Base-by-base conservation (phyloP, 345 rosid species). In the Linum tenue region DNA sequence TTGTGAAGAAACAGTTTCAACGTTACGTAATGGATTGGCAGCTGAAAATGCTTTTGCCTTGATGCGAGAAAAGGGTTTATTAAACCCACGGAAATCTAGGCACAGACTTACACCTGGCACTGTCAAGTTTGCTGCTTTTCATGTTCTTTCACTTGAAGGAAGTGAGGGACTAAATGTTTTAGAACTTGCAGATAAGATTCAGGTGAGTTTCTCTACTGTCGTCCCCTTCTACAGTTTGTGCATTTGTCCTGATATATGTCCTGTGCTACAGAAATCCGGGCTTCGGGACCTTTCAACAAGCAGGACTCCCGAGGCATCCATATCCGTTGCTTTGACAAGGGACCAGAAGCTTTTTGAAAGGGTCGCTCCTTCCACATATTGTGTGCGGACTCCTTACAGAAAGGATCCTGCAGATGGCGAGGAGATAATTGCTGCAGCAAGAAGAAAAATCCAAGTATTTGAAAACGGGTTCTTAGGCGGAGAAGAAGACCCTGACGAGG, bases 51-150 rank as follows among this genome's bases (percentile, higher is more conserved):
- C 99, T 38, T 84, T 95, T 81, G 75, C 89, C 43, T 67, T 79
- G 68, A 95, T 95, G 99, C 85, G 90, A 67, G 97, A 95, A 71
- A 95, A 86, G 75, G 99, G 99, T 60, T 76, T 95, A 59, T 77
- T 95, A 69, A 84, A 82, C 72, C 96, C 99, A 37, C 82, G 92
- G 64, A 89, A 84, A 78, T 91, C 96, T 36, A 89, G 99, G 81
- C 99, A 95, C 77, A 87, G 97, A 59, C 77, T 95, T 83, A 95
- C 99, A 50, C 99, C 99, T 69, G 98, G 99, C 79, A 95, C 99
- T 56, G 99, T 95, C 68, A 91, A 95, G 73, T 95, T 95, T 86
- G 99, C 99, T 4, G 99, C 99, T 65, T 95, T 95, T 76, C 97
- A 95, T 76, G 98, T 95, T 80, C 94, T 95, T 43, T 95, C 99